Evolutionary conservation across 208 protist genomes (phyloP), one percentile per base, ranked within the genome.

Genomic region (Trypanosoma vivax): DNA sequence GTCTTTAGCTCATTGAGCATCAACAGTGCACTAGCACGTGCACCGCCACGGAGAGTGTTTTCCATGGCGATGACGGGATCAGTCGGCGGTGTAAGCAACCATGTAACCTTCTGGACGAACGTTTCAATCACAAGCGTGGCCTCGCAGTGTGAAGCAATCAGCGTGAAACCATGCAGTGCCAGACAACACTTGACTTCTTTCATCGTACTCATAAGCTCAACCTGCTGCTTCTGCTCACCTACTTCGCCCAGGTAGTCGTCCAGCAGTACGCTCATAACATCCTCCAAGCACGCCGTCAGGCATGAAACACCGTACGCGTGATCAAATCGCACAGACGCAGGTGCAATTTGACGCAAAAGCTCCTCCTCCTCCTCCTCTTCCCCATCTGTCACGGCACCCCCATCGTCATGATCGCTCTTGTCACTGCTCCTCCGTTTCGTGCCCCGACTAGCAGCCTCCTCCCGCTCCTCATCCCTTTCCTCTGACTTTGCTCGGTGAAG

Each of bases 181-280:
- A 81, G 75, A 69, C 85, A 91, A 34, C 67, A 66, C 71, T 95
- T 95, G 25, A 92, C 78, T 60, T 95, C 85, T 3, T 86, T 63
- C 85, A 95, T 95, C 28, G 74, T 93, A 60, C 81, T 91, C 81
- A 91, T 91, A 34, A 95, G 55, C 65, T 95, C 89, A 52, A 85
- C 77, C 66, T 90, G 80, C 65, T 91, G 81, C 70, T 95, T 95
- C 63, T 96, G 83, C 49, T 70, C 59, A 5, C 84, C 82, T 0
- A 90, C 67, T 53, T 90, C 84, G 13, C 85, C 89, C 38, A 96
- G 86, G 75, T 96, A 94, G 81, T 92, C 89, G 56, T 94, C 89
- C 7, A 94, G 60, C 53, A 94, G 87, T 65, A 93, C 85, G 28
- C 65, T 61, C 57, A 95, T 74, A 21, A 93, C 49, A 39, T 85